These are phyloP conservation scores for Solanum tarapatanum DNA, from an alignment of 257 asterid genomes.

Conservation along the genomic window DNA sequence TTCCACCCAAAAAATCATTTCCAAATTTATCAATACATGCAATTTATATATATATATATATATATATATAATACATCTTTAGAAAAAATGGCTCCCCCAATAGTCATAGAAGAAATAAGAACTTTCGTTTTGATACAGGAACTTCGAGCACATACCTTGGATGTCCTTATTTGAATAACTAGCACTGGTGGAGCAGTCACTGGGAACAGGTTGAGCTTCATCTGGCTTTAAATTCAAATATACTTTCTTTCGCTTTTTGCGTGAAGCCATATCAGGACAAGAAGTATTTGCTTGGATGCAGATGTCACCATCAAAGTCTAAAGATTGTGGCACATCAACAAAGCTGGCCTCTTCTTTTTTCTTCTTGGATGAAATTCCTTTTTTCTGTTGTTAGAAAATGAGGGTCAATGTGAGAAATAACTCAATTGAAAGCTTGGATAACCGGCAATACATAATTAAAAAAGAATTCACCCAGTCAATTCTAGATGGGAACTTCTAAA, in stretches of 20 bases:
- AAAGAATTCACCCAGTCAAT: background rate
- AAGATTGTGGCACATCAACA: constrained; percentile 5
- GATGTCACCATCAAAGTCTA: background rate
- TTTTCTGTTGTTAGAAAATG: constrained; percentile 28
- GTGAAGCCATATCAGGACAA: constrained; percentile 10
- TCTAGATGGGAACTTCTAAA: background rate
- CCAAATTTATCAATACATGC: background rate
- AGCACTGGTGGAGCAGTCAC: constrained; percentile 6
- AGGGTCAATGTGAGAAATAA: background rate
- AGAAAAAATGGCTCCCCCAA: background rate
- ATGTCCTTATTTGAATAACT: constrained; percentile 12
- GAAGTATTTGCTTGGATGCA: constrained; percentile 5
- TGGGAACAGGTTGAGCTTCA: background rate
- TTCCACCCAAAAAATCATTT: background rate
- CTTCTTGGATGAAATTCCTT: constrained; percentile 53
- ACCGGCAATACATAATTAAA: background rate
- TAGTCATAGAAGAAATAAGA: background rate
- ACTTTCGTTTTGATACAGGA: background rate
- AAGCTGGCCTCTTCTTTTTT: constrained; percentile 19
- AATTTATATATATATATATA: too few species aligned
- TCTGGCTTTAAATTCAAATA: constrained; percentile 1
- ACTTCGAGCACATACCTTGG: constrained; percentile 42
- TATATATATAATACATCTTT: background rate
- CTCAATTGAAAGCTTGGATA: background rate
- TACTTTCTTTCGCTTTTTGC: constrained; percentile 25